Base-by-base conservation (phyloP, 2,329 filamentous ascomycete genomes). In the Knoxdaviesia capensis region DNA sequence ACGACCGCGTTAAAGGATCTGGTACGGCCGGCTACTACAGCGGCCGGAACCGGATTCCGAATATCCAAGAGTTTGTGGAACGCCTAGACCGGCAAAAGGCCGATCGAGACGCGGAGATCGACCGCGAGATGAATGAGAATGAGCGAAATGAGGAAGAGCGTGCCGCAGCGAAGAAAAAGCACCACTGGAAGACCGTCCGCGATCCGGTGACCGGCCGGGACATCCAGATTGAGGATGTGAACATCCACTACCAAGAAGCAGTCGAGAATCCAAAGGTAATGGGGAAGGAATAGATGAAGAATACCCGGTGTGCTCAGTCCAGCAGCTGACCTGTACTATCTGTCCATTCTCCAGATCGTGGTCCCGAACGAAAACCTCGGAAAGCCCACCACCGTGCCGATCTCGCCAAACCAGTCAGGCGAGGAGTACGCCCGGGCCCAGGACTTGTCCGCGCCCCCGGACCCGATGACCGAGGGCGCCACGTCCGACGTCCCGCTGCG, bases 401-500 rank as follows among this genome's bases (percentile, higher is more conserved):
- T 83, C 1, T 72, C 82, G 1, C 58, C 78, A 0, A 66, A 67
- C 1, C 83, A 92, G 55, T 76, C 77, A 0, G 74, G 78, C 31
- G 70, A 79, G 45, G 82, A 93, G 48, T 94, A 96, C 58, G 82
- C 80, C 48, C 55, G 80, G 44, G 82, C 77, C 7, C 88, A 94
- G 59, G 88, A 96, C 59, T 67, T 93, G 44, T 93, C 85, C 0
- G 83, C 88, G 1, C 88, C 88, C 2, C 88, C 88, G 1, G 87
- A 92, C 49, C 88, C 88, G 0, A 66, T 94, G 20, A 77, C 78
- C 10, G 70, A 78, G 44, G 84, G 85, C 29, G 75, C 79, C 33
- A 96, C 88, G 0, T 87, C 84, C 30, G 90, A 96, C 58, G 86
- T 96, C 1, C 90, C 90, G 3, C 93, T 96, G 45, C 82, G 87